These are phyloP conservation scores for Sphagnum fallax DNA, from an alignment of 228 moss, liverwort and hornwort genomes.

Conservation along the genomic window DNA sequence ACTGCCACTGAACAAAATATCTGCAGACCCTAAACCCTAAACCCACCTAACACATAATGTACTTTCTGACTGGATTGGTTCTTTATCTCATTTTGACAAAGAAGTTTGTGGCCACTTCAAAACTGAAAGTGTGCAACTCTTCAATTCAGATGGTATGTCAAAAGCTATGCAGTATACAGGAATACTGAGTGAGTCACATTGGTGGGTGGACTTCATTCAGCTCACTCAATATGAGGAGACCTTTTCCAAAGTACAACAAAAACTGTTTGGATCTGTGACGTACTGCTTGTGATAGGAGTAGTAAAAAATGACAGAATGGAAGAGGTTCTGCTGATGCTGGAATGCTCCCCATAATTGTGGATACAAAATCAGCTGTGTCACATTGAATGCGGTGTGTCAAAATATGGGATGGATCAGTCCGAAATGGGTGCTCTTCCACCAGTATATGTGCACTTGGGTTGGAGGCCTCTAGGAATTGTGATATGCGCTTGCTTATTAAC, in stretches of 20 bases:
- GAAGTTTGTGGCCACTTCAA: no score
- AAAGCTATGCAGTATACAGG: no score
- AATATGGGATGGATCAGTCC: constrained; percentile 80
- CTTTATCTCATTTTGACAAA: background rate
- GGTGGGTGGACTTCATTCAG: no score
- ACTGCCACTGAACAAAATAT: no score
- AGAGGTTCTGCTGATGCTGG: constrained; percentile 33
- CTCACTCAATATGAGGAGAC: no score
- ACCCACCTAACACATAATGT: no score
- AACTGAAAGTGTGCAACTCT: no score
- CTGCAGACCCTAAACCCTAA: no score
- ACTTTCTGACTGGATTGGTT: no score
- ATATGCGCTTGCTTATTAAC: constrained; percentile 85
- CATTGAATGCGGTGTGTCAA: constrained; percentile 87
- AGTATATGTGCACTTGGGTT: constrained; percentile 67
- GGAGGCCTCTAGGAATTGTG: constrained; percentile 56
- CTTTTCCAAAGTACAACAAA: no score
- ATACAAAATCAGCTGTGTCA: constrained; percentile 43
- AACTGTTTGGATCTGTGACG: constrained; percentile 2
- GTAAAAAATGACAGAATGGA: constrained; percentile 39
- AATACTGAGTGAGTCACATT: no score
- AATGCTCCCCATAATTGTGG: constrained; percentile 49
- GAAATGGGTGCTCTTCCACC: constrained; percentile 84
- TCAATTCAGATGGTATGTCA: no score
- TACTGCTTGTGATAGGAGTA: constrained; percentile 71